phyloP scores from a whole-genome alignment of 139 green algal species.

The Chlorella sorokiniana region DNA sequence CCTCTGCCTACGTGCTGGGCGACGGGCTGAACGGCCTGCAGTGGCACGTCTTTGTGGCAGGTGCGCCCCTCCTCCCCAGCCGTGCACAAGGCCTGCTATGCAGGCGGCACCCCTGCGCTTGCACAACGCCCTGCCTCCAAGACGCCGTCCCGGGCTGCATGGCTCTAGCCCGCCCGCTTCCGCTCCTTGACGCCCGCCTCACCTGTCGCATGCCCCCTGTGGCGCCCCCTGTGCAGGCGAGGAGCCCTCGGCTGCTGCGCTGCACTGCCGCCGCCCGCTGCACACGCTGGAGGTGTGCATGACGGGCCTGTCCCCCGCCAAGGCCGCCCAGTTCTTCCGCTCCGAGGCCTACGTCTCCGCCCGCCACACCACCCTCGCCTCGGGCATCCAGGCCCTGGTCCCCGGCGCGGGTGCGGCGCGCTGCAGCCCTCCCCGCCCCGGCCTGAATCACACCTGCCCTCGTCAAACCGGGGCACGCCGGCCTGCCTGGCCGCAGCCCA shows the following conservation, averaged over 20 bases:
- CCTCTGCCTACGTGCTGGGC: conserved; percentile 85
- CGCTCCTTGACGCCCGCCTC: background rate
- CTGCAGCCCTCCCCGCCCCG: background rate
- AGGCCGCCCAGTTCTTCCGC: conserved; percentile 82
- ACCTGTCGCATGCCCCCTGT: too few species aligned
- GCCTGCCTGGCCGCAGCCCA: too few species aligned
- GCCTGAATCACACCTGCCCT: too few species aligned
- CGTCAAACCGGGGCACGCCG: too few species aligned
- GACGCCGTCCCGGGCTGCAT: too few species aligned
- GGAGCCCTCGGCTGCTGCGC: too few species aligned
- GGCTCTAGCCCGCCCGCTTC: too few species aligned
- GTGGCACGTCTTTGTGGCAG: conserved; percentile 95
- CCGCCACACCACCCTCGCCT: conserved; percentile 60
- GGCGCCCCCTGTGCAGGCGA: background rate
- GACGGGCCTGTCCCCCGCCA: conserved; percentile 56
- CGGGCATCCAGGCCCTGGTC: conserved; percentile 76
- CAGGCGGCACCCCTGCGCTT: too few species aligned
- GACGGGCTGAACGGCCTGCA: conserved; percentile 80
- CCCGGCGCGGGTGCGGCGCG: conserved; percentile 49
- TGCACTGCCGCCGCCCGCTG: too few species aligned
- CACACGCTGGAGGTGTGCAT: conserved; percentile 97
- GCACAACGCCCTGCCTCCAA: too few species aligned
- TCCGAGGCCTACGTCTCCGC: conserved; percentile 66
- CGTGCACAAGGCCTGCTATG: too few species aligned
- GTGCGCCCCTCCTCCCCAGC: background rate